A percentile compares a stretch with the other conserved stretches of the same genome.
These are phyloP conservation scores for Phytophthora litchii DNA, from an alignment of 352 stramenopile genomes.

Conservation along the genomic window DNA sequence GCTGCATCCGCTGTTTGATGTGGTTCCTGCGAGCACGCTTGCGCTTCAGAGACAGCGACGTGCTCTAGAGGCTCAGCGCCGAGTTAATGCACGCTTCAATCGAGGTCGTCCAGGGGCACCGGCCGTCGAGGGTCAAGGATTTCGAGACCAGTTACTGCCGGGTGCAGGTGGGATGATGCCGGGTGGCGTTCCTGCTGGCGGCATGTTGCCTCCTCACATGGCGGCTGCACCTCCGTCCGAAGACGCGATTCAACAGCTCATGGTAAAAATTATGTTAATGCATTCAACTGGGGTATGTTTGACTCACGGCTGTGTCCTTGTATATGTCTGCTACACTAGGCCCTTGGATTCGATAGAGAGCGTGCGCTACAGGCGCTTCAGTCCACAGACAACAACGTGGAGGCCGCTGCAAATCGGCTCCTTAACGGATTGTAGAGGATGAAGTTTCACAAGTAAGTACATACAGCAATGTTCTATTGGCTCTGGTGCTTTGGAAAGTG, in stretches of 20 bases:
- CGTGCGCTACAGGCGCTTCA: slow-evolving; percentile 73
- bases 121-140: slow-evolving; percentile 56
- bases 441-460: slow-evolving; percentile 25
- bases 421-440: slow-evolving; percentile 69
- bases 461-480: slow-evolving; percentile 14
- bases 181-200: slow-evolving; percentile 26
- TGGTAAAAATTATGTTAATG: slow-evolving; percentile 40
- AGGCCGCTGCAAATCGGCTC: slow-evolving; percentile 83
- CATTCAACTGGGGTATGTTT: slow-evolving; percentile 10
- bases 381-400: slow-evolving; percentile 85
- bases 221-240: slow-evolving; percentile 70
- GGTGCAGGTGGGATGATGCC: slow-evolving; percentile 54
- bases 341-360: slow-evolving; percentile 33
- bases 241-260: slow-evolving; percentile 80
- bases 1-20: slow-evolving; percentile 79
- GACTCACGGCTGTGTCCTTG: slow-evolving; percentile 8
- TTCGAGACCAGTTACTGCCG: slow-evolving; percentile 83
- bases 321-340: slow-evolving; percentile 15
- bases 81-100: slow-evolving; percentile 61
- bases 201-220: slow-evolving; percentile 62
- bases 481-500: not conserved
- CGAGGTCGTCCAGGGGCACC: slow-evolving; percentile 30
- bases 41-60: slow-evolving; percentile 78
- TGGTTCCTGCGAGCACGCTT: slow-evolving; percentile 68
- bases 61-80: slow-evolving; percentile 70